Evolutionary conservation across 2,329 filamentous ascomycete species (phyloP).

Genomic region (Pestalotiopsis sp.): DNA sequence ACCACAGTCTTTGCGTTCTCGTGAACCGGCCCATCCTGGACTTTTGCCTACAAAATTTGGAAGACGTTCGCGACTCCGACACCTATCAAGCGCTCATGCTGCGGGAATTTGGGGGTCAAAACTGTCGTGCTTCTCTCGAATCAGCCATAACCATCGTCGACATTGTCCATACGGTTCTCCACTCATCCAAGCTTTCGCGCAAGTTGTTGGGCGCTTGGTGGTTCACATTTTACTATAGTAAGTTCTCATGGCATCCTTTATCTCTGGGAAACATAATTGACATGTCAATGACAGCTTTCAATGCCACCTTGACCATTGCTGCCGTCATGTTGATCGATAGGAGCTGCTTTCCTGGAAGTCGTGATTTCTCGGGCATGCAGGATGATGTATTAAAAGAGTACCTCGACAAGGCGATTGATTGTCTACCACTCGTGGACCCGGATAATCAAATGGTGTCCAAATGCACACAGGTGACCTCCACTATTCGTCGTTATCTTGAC

Average conservation of each 20-base stretch:
- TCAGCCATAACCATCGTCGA: conserved; percentile 26
- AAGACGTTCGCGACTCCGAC: conserved; percentile 7
- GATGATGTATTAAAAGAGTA: conserved; percentile 7
- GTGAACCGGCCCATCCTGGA: conserved; percentile 32
- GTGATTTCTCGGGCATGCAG: conserved; percentile 10
- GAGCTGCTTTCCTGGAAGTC: background rate
- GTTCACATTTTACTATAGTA: conserved; percentile 34
- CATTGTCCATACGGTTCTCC: conserved; percentile 21
- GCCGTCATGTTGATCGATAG: conserved; percentile 14
- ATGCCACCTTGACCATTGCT: conserved; percentile 22
- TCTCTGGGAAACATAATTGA: background rate
- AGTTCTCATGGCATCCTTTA: conserved; percentile 6
- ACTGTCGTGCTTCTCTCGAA: conserved; percentile 23
- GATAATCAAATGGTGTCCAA: conserved; percentile 21
- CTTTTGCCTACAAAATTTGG: conserved; percentile 19
- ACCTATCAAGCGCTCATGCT: conserved; percentile 19
- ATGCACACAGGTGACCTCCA: conserved; percentile 16
- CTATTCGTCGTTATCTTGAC: conserved; percentile 16
- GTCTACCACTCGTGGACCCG: conserved; percentile 18
- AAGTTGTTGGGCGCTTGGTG: conserved; percentile 33
- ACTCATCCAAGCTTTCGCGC: conserved; percentile 15
- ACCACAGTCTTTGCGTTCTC: conserved; percentile 35
- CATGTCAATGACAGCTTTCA: conserved; percentile 18
- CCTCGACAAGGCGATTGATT: conserved; percentile 12
- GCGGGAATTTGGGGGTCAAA: conserved; percentile 22